Base-by-base conservation (phyloP, 164 flowering plant genomes). In the Macadamia tetraphylla region DNA sequence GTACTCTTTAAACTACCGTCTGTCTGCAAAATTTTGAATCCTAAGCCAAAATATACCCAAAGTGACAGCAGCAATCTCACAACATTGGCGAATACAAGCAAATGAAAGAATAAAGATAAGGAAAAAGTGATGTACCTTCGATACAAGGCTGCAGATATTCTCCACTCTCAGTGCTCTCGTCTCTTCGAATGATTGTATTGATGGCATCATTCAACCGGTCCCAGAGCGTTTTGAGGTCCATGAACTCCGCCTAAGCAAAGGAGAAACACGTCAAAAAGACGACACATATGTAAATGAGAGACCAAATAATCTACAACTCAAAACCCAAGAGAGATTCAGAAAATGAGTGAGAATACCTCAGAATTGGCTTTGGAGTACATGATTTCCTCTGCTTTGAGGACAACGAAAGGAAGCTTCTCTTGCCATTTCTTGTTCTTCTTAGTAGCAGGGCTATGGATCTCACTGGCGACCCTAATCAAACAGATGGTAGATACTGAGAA, bases 341-440 rank as follows among this genome's bases (percentile, higher is more conserved):
- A 53, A 53, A 18, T 13, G 40, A 35, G 40, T 35, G 62, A 57
- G 0, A 11, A 31, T 52, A 94, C 99, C 97, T 94, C 97, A 17
- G 99, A 87, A 83, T 92, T 94, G 72, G 98, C 99, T 76, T 94
- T 92, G 73, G 98, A 94, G 73, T 92, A 94, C 88, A 94, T 86
- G 68, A 94, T 92, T 74, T 94, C 96, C 78, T 94, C 99, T 17
- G 96, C 94, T 83, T 84, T 94, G 58, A 92, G 72, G 14, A 92
- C 97, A 43, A 94, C 99, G 68, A 82, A 51, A 59, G 97, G 99
- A 7, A 94, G 84, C 78, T 94, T 94, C 70, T 84, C 94, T 67
- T 85, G 95, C 94, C 96, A 94, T 79, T 94, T 98, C 72, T 76
- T 86, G 81, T 94, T 94, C 86, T 86, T 90, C 71, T 78, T 90